phyloP scores from a whole-genome alignment of 371 early-diverging fungal species.

The Basidiobolus heterosporus region DNA sequence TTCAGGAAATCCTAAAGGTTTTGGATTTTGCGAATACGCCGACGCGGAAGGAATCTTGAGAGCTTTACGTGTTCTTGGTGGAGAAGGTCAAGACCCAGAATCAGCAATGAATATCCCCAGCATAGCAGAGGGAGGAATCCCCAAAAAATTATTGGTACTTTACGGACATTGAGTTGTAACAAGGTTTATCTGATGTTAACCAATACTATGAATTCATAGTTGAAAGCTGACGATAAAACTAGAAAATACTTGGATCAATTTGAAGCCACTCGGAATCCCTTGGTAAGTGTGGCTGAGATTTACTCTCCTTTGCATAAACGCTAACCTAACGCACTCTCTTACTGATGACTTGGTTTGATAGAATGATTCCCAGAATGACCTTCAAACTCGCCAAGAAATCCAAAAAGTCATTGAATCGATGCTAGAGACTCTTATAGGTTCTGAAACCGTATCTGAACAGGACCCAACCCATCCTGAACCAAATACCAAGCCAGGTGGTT shows the following conservation, averaged over 20 bases:
- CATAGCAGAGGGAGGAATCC: conserved; percentile 29
- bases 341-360: not conserved
- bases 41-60: conserved; percentile 46
- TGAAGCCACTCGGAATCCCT: conserved; percentile 19
- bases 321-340: not conserved
- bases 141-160: conserved; percentile 40
- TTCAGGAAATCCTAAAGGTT: conserved; percentile 48
- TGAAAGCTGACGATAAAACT: conserved; percentile 57
- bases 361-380: not conserved
- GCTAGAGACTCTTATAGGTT: too few species aligned
- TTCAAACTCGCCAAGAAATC: not conserved
- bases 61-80: conserved; percentile 52
- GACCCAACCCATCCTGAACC: not conserved
- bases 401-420: not conserved
- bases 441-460: too few species aligned
- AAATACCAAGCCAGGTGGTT: not conserved
- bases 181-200: not conserved
- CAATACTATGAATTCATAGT: conserved; percentile 7
- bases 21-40: conserved; percentile 68
- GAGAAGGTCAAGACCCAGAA: conserved; percentile 29
- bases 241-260: conserved; percentile 41
- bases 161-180: not conserved
- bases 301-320: not conserved
- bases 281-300: conserved; percentile 10
- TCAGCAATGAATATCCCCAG: conserved; percentile 27